These are phyloP conservation scores for Aureobasidium lini DNA, from an alignment of 2,329 filamentous ascomycete genomes.

Conservation along the genomic window DNA sequence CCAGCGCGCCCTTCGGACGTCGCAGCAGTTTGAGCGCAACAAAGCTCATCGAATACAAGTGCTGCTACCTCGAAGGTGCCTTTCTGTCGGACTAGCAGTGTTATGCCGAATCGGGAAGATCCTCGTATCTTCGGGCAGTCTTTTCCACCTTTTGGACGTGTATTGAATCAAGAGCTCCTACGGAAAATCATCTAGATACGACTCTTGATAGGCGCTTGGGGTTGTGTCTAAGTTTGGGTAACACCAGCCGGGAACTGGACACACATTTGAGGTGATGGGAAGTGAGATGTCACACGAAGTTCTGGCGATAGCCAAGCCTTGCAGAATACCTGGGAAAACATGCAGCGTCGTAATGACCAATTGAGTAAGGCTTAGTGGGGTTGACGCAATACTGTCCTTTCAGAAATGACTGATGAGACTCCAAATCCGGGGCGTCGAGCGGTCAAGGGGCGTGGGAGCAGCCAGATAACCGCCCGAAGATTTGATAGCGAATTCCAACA, in stretches of 20 bases:
- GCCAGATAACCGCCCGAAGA: too few relatives aligned
- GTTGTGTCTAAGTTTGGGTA: background rate
- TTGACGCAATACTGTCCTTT: background rate
- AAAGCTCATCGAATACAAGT: background rate
- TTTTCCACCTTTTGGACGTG: background rate
- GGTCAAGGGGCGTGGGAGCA: too few relatives aligned
- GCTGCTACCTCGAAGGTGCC: background rate
- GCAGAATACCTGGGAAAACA: background rate
- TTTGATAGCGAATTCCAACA: too few relatives aligned
- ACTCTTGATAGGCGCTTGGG: background rate
- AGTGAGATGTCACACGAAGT: background rate
- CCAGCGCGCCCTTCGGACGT: background rate
- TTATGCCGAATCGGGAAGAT: too few relatives aligned
- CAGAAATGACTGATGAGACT: too few relatives aligned
- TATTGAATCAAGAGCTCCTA: background rate
- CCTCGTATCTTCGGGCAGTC: background rate
- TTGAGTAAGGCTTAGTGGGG: background rate
- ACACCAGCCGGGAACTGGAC: background rate
- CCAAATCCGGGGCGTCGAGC: too few relatives aligned
- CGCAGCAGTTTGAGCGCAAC: background rate
- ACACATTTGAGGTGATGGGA: background rate
- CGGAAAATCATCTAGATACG: background rate
- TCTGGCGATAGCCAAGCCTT: background rate
- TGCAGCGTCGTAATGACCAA: background rate
- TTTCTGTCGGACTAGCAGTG: background rate